These are phyloP conservation scores for Sphaerulina populicola DNA, from an alignment of 2,329 filamentous ascomycete genomes.

Conservation along the genomic window DNA sequence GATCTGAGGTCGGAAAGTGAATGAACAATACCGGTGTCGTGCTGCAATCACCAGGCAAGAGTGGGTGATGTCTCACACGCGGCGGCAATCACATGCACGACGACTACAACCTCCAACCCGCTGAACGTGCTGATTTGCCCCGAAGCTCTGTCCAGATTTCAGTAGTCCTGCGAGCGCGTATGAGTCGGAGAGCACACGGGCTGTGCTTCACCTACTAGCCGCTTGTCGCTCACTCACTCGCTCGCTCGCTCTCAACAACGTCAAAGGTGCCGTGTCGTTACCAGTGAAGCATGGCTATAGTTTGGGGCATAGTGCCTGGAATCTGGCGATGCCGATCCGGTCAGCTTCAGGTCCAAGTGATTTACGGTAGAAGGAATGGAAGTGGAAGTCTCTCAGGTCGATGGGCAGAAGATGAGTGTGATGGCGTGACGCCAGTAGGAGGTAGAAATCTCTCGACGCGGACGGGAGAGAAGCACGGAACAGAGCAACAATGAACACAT, in stretches of 20 bases:
- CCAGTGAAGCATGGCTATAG: conserved; percentile 10
- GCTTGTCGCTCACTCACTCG: not conserved
- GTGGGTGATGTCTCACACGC: conserved; percentile 11
- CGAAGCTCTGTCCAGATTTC: not conserved
- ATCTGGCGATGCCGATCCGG: not conserved
- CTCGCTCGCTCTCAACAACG: not conserved
- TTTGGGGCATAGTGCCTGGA: conserved; percentile 5
- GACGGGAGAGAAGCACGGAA: not conserved
- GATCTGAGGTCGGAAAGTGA: not conserved
- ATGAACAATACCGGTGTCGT: not conserved
- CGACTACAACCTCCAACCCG: not conserved
- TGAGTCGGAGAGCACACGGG: not conserved
- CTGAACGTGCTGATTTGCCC: not conserved
- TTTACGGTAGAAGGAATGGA: not conserved
- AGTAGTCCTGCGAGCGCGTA: not conserved
- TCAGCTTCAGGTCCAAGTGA: not conserved
- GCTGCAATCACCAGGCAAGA: conserved; percentile 10
- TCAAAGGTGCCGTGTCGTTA: conserved; percentile 1
- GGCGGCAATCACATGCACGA: not conserved
- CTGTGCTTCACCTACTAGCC: not conserved
- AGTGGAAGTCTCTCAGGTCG: not conserved
- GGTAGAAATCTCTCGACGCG: not conserved
- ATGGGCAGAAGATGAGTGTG: not conserved
- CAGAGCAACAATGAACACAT: not conserved
- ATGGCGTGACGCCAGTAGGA: not conserved